phyloP scores from a whole-genome alignment of 176 grass and related monocot genomes.

The Puya raimondii region DNA sequence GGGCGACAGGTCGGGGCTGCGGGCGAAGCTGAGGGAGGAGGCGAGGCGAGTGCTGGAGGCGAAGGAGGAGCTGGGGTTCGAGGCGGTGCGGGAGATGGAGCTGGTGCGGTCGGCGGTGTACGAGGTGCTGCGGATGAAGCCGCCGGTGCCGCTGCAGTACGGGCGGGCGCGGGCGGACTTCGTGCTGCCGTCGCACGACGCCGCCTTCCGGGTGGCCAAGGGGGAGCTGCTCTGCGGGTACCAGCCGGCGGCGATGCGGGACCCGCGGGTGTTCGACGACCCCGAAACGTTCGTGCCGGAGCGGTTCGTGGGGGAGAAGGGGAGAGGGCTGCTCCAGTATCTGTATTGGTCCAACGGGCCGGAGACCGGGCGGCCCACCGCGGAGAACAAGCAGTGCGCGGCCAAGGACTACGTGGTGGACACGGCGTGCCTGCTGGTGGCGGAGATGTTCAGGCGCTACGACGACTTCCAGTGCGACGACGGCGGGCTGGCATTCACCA shows the following conservation, averaged over 20 bases:
- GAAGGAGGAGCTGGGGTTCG: constrained; percentile 30
- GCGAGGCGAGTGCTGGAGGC: constrained; percentile 24
- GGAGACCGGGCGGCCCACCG: constrained; percentile 29
- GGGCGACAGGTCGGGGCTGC: constrained; percentile 19
- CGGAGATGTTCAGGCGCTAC: constrained; percentile 58
- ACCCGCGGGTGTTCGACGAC: constrained; percentile 58
- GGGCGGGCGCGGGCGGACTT: constrained; percentile 59
- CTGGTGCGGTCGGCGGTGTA: constrained; percentile 62
- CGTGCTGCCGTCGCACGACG: constrained; percentile 47
- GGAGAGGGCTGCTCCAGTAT: constrained; percentile 41
- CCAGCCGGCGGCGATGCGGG: constrained; percentile 77
- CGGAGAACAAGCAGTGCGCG: constrained; percentile 82
- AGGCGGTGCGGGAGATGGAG: constrained; percentile 41
- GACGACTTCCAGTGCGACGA: constrained; percentile 57
- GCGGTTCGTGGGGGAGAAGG: constrained; percentile 48
- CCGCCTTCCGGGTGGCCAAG: constrained; percentile 23
- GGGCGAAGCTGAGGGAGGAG: constrained; percentile 29
- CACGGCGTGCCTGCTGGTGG: constrained; percentile 77
- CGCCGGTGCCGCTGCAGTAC: constrained; percentile 76
- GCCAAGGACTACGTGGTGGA: constrained; percentile 76
- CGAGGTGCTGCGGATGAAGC: constrained; percentile 67
- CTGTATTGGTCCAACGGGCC: constrained; percentile 90
- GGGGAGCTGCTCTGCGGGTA: constrained; percentile 91
- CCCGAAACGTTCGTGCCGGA: constrained; percentile 53
- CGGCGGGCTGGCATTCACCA: constrained; percentile 28